Evolutionary conservation across 768 basidiomycete species (phyloP).

Genomic region (Hypholoma sublateritium): DNA sequence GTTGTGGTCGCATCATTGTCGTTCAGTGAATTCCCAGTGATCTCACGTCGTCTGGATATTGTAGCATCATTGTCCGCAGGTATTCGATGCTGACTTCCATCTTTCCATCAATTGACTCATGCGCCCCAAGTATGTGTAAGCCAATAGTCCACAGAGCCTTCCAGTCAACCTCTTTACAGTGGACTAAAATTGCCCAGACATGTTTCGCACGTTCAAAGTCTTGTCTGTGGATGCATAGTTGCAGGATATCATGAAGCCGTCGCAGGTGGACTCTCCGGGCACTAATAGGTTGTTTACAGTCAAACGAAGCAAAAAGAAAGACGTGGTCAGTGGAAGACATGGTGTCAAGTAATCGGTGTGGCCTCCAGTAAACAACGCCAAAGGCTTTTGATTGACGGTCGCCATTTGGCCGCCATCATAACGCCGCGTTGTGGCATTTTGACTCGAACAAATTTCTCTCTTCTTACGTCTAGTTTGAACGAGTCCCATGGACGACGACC

Average conservation of each 20-base stretch:
- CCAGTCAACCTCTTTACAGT: conserved; percentile 82
- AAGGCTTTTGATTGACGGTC: conserved; percentile 2
- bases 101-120: conserved; percentile 25
- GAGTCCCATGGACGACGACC: conserved; percentile 3
- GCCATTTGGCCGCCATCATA: neutral
- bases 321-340: conserved; percentile 36
- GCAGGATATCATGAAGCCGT: conserved; percentile 72
- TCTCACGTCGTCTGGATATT: conserved; percentile 63
- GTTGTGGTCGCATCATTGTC: neutral
- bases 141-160: conserved; percentile 68
- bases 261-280: conserved; percentile 72
- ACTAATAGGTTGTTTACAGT: conserved; percentile 46
- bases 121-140: conserved; percentile 50
- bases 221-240: conserved; percentile 65
- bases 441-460: neutral
- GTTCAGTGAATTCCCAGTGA: neutral
- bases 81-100: conserved; percentile 50
- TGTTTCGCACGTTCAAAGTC: conserved; percentile 63
- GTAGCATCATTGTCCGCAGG: conserved; percentile 71
- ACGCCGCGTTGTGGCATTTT: neutral
- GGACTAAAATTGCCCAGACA: conserved; percentile 73
- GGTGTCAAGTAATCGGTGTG: neutral
- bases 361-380: conserved; percentile 10
- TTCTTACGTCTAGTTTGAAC: neutral
- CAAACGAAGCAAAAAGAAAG: conserved; percentile 66